Percentiles rank a stretch among this genome's conserved stretches.
Conservation (phyloP, 768 basidiomycete species). For the Suillus weaverae region DNA sequence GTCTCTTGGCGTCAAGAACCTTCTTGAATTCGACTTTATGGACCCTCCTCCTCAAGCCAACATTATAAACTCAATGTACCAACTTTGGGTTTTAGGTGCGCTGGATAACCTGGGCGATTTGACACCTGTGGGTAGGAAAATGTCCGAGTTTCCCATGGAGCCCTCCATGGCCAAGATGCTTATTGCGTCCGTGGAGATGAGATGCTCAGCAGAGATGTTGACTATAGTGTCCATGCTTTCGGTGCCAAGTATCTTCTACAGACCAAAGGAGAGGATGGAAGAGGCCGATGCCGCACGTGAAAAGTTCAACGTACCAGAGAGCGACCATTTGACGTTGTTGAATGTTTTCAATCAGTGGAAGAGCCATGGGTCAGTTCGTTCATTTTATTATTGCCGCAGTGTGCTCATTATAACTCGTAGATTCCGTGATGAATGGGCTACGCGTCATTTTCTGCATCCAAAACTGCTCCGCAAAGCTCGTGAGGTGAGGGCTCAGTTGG, state of each 20-base stretch:
- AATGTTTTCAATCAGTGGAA: slow-evolving; percentile 99
- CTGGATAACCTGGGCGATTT: slow-evolving; percentile 97
- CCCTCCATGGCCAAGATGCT: slow-evolving; percentile 99
- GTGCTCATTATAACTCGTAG: slow-evolving; percentile 37
- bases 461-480: slow-evolving; percentile 93
- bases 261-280: slow-evolving; percentile 96
- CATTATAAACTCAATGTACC: slow-evolving; percentile 99
- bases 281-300: slow-evolving; percentile 97
- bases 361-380: slow-evolving; percentile 71
- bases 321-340: slow-evolving; percentile 91
- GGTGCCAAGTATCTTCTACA: slow-evolving; percentile 96
- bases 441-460: slow-evolving; percentile 95
- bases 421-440: slow-evolving; percentile 91
- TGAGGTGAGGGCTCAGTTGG: slow-evolving; percentile 92
- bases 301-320: slow-evolving; percentile 98
- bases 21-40: slow-evolving; percentile 99
- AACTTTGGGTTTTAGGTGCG: slow-evolving; percentile 98
- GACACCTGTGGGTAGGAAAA: slow-evolving; percentile 88
- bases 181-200: slow-evolving; percentile 85
- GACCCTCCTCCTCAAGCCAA: slow-evolving; percentile 99
- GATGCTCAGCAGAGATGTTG: slow-evolving; percentile 93
- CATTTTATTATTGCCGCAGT: not conserved
- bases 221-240: slow-evolving; percentile 99
- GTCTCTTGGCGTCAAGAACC: slow-evolving; percentile 94
- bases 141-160: slow-evolving; percentile 99